These are phyloP conservation scores for Suillus weaverae DNA, from an alignment of 768 basidiomycete species.

Conservation along the genomic window DNA sequence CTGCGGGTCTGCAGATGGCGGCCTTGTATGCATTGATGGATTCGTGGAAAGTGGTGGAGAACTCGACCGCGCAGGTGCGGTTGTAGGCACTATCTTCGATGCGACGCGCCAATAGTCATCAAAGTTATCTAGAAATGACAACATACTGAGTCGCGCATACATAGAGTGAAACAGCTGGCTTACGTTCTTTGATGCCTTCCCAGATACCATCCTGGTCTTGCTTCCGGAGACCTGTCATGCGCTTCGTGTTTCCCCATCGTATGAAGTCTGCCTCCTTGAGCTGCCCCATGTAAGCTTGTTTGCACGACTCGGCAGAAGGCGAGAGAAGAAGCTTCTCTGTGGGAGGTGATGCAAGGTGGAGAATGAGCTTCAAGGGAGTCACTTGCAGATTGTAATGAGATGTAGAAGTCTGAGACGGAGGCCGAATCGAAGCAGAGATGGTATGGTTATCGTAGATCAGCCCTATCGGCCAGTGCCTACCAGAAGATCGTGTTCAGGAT, in stretches of 20 bases:
- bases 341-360: conserved; percentile 88
- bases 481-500: conserved; percentile 1
- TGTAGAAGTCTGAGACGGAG: conserved; percentile 37
- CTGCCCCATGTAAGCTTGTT: conserved; percentile 93
- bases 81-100: conserved; percentile 87
- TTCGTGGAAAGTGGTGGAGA: conserved; percentile 54
- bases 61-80: conserved; percentile 56
- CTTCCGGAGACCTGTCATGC: conserved; percentile 88
- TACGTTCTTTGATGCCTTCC: conserved; percentile 95
- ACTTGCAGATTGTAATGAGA: conserved; percentile 40
- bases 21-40: conserved; percentile 63
- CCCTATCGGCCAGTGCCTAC: conserved; percentile 98
- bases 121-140: conserved; percentile 73
- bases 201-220: conserved; percentile 95
- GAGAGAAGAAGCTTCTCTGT: conserved; percentile 81
- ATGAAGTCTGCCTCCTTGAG: conserved; percentile 97
- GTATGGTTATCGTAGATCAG: conserved; percentile 87
- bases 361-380: conserved; percentile 70
- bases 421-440: conserved; percentile 58
- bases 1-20: conserved; percentile 62
- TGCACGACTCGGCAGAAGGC: conserved; percentile 82
- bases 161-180: conserved; percentile 33
- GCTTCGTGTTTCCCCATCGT: conserved; percentile 93
- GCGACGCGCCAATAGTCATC: conserved; percentile 95
- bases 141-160: not conserved